Evolutionary conservation across 768 basidiomycete genomes (phyloP).

Genomic region (Dioszegia hungarica): DNA sequence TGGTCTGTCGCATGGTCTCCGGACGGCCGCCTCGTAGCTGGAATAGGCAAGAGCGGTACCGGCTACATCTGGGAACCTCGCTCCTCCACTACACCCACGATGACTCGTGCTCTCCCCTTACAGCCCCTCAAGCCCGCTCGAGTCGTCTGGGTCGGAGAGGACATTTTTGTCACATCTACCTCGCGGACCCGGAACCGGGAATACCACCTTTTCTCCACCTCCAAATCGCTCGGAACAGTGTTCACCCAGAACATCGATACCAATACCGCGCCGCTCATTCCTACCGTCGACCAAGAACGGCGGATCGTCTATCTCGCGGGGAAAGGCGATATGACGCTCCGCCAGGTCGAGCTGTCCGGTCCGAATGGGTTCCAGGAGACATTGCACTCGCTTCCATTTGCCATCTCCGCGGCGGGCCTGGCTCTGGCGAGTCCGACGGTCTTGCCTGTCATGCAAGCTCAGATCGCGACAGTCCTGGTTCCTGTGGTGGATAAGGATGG

Average conservation of each 20-base stretch:
- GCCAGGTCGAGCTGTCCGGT: conserved; percentile 44
- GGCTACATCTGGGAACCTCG: conserved; percentile 29
- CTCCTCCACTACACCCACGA: conserved; percentile 4
- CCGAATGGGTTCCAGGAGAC: conserved; percentile 41
- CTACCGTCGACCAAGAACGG: conserved; percentile 44
- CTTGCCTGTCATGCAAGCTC: conserved; percentile 49
- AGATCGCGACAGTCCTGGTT: conserved; percentile 44
- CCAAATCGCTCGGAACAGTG: conserved; percentile 11
- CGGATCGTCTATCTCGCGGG: conserved; percentile 47
- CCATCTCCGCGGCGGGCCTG: conserved; percentile 35
- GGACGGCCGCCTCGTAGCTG: conserved; percentile 25
- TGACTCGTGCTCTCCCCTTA: conserved; percentile 13
- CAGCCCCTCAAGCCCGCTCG: conserved; percentile 34
- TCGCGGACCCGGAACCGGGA: conserved; percentile 45
- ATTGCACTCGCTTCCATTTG: conserved; percentile 27
- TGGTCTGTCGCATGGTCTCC: conserved; percentile 30
- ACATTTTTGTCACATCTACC: conserved; percentile 30
- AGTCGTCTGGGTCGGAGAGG: conserved; percentile 25
- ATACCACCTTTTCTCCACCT: conserved; percentile 33
- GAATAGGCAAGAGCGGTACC: conserved; percentile 22
- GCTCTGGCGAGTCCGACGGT: conserved; percentile 24
- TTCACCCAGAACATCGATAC: conserved; percentile 44
- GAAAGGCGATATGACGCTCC: conserved; percentile 48
- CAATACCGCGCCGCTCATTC: conserved; percentile 39
- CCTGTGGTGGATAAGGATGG: conserved; percentile 41